A percentile compares a stretch with the other conserved stretches of the same genome.
Evolutionary conservation across 2,329 filamentous ascomycete species (phyloP).

Genomic region (Paracamarosporium sp.): DNA sequence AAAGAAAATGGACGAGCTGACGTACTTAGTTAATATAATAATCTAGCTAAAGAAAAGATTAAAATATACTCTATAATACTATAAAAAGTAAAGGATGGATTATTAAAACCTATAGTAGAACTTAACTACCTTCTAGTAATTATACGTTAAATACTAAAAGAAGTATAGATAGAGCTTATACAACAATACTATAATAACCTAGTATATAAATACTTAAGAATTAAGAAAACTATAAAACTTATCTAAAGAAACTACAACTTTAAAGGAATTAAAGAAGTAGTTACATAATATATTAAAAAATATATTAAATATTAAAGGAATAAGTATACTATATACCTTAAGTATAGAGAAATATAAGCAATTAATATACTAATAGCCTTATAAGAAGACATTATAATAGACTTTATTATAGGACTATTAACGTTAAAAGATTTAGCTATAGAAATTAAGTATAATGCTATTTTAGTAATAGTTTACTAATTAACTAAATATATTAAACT

Average conservation of each 20-base stretch:
- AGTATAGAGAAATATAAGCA: constrained; percentile 10
- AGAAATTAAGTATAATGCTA: no score
- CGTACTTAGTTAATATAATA: no score
- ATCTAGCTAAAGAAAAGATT: no score
- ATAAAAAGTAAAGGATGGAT: no score
- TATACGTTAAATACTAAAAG: background rate
- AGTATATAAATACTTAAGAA: background rate
- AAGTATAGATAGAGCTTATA: background rate
- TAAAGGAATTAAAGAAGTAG: background rate
- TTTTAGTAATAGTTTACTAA: no score
- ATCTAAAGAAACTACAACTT: no score
- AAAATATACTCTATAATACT: no score
- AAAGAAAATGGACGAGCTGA: background rate
- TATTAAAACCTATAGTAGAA: no score
- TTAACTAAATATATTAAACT: no score
- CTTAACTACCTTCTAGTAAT: background rate
- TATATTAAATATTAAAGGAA: constrained; percentile 7
- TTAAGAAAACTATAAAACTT: background rate
- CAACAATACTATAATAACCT: background rate
- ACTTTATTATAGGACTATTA: no score
- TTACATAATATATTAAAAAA: background rate
- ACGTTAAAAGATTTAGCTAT: no score
- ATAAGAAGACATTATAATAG: constrained; percentile 6
- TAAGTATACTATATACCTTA: constrained; percentile 6
- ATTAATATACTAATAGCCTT: constrained; percentile 1